Base-by-base conservation (phyloP, 345 rosid species). In the Anacardium occidentale region DNA sequence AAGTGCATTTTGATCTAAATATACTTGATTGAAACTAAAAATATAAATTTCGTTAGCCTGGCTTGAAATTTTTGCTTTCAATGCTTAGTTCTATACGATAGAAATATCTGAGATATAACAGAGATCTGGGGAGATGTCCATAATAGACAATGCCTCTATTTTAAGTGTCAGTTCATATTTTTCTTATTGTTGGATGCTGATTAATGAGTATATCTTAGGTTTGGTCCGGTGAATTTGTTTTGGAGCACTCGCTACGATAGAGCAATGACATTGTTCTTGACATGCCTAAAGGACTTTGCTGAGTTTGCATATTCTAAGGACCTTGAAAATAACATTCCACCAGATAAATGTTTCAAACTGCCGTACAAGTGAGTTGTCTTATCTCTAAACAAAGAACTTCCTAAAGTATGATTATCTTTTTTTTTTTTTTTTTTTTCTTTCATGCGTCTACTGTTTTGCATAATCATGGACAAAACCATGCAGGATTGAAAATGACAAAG, bases 161-260 rank as follows among this genome's bases (percentile, higher is more conserved):
- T 67, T 29, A 25, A 26, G 53, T 53, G 47, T 55, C 18, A 25
- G 40, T 56, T 25, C 40, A 21, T 12, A 14, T 29, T 58, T n/a
- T 54, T 61, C 40, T 55, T 62, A 32, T 59, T 61, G 26, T 44
- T 52, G 57, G 42, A 48, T 71, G 63, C 69, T 25, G 42, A 47
- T 62, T 61, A 29, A 29, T 29, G 32, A 29, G 32, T 71, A 9
- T 26, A 22, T 56, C 67, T 73, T 78, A 95, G 99, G 83, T 95
- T 89, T 82, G 98, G 99, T 69, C 98, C 97, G 0, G 99, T 92
- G 78, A 94, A 94, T 77, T 82, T 92, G 85, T 92, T 94, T 74
- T 94, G 98, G 97, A 92, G 97, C 79, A 92, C 98, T 58, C 89
- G 96, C 21, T 92, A 91, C 70, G 99, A 95, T 84, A 90, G 85